phyloP scores from a whole-genome alignment of 2,329 filamentous ascomycete species.

The Fusarium pseudocircinatum region DNA sequence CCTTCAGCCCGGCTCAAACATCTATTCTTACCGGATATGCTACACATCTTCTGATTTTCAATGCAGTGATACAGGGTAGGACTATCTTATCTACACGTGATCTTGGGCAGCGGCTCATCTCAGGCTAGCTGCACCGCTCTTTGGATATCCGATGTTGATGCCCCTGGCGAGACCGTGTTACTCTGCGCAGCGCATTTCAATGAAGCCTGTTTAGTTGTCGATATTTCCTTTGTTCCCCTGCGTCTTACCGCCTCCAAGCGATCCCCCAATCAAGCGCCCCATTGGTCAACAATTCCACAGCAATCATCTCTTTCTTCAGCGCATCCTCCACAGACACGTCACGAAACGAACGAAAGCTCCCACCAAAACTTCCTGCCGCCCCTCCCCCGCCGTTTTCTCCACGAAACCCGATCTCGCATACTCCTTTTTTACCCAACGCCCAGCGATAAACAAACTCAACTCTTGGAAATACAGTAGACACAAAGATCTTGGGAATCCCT shows the following conservation, averaged over 20 bases:
- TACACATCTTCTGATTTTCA: accelerated
- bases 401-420: slow-evolving; percentile 22
- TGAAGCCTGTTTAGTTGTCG: slow-evolving; percentile 7
- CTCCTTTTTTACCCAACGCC: not conserved
- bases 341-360: slow-evolving; percentile 36
- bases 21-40: not conserved
- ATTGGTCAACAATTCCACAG: slow-evolving; percentile 11
- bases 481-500: not conserved
- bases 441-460: not conserved
- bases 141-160: slow-evolving; percentile 25
- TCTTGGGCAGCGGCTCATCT: not conserved
- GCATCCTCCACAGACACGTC: slow-evolving; percentile 37
- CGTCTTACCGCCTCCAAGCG: slow-evolving; percentile 10
- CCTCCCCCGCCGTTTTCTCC: slow-evolving; percentile 38
- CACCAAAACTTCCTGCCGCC: slow-evolving; percentile 33
- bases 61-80: slow-evolving; percentile 1
- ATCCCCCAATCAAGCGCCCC: not conserved
- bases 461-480: not conserved
- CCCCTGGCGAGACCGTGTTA: slow-evolving; percentile 32
- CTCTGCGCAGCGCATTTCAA: slow-evolving; percentile 25
- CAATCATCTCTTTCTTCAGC: slow-evolving; percentile 13
- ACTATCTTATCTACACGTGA: slow-evolving; percentile 7
- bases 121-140: slow-evolving; percentile 31
- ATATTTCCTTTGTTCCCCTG: slow-evolving; percentile 28
- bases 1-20: not conserved